These are phyloP conservation scores for Apiospora marii DNA, from an alignment of 2,329 filamentous ascomycete species.

Conservation along the genomic window DNA sequence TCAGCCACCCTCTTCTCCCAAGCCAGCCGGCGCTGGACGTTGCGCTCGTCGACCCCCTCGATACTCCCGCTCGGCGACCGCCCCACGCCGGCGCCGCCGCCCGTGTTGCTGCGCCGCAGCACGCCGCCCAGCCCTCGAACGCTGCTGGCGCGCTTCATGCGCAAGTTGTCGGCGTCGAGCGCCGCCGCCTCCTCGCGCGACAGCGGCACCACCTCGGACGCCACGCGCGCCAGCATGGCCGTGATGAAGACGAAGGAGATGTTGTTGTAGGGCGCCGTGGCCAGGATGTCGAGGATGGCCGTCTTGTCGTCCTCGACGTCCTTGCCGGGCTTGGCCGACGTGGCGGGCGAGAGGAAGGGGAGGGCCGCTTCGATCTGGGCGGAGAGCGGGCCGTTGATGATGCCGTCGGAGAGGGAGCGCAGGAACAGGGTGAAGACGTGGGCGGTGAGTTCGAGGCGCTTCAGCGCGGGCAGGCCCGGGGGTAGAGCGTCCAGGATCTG, in stretches of 20 bases:
- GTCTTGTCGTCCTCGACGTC: conserved; percentile 55
- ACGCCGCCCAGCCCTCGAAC: conserved; percentile 49
- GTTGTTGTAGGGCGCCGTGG: conserved; percentile 77
- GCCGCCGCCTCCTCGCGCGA: not conserved
- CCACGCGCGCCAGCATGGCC: conserved; percentile 70
- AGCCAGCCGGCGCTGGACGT: conserved; percentile 61
- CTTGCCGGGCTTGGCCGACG: conserved; percentile 32
- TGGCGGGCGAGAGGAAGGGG: conserved; percentile 44
- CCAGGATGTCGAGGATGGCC: conserved; percentile 75
- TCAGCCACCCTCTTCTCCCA: conserved; percentile 70
- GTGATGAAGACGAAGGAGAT: conserved; percentile 90
- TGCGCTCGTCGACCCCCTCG: conserved; percentile 44
- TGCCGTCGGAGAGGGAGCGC: conserved; percentile 76
- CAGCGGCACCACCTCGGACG: conserved; percentile 51
- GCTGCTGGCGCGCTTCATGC: conserved; percentile 31
- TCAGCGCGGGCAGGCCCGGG: conserved; percentile 67
- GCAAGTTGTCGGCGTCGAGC: conserved; percentile 26
- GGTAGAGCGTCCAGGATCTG: conserved; percentile 67
- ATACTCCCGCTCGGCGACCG: conserved; percentile 30
- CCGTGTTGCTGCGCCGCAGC: conserved; percentile 51
- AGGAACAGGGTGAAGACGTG: conserved; percentile 80
- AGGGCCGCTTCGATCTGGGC: conserved; percentile 68
- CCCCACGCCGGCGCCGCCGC: conserved; percentile 38
- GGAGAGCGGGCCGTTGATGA: conserved; percentile 78
- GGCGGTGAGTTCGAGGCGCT: conserved; percentile 77